Evolutionary conservation across 2,329 filamentous ascomycete genomes (phyloP), one percentile per base, ranked within the genome.

Genomic region (Ceratocystis huliohia): DNA sequence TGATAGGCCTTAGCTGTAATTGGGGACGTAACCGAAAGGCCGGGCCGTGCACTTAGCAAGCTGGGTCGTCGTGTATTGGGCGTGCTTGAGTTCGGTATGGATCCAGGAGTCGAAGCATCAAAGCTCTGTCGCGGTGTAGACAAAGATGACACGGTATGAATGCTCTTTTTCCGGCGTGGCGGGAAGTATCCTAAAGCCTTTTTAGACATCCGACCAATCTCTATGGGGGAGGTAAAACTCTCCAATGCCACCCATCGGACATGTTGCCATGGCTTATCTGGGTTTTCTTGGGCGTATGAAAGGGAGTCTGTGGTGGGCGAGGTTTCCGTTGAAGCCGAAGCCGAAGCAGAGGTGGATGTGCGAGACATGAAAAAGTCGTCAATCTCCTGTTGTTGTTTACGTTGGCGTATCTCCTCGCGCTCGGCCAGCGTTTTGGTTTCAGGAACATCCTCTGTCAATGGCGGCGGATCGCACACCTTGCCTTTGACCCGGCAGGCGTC

Each of bases 161-260:
- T 76, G 69, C 88, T 94, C 86, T 94, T 94, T 84, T 92, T 90
- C 73, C 91, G 82, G 22, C 91, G 84, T 6, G 92, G 92, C 2
- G 93, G 93, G 73, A 97, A 97, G 76, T 93, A 97, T 28, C 92
- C 93, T 57, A 96, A 81, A 1, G 88, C 83, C 75, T 87, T 86
- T 67, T 89, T 85, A 25, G 91, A 85, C 67, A 97, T 84, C 37
- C 94, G 86, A 17, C 86, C 91, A 70, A 99, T 94, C 74, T 96
- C 89, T 28, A 94, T 86, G 0, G 90, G 87, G 28, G 85, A 81
- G 17, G 77, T 74, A 62, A 80, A 77, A 25, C 86, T 87, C 69
- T 93, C 89, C 30, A 96, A 81, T 37, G 88, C 79, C 1, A 96
- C 89, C 91, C 91, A 96, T 59, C 89, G 87, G 67, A 96, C 90